phyloP scores from a whole-genome alignment of 306 rosid genomes.

The Cyclanthera cordifolia region DNA sequence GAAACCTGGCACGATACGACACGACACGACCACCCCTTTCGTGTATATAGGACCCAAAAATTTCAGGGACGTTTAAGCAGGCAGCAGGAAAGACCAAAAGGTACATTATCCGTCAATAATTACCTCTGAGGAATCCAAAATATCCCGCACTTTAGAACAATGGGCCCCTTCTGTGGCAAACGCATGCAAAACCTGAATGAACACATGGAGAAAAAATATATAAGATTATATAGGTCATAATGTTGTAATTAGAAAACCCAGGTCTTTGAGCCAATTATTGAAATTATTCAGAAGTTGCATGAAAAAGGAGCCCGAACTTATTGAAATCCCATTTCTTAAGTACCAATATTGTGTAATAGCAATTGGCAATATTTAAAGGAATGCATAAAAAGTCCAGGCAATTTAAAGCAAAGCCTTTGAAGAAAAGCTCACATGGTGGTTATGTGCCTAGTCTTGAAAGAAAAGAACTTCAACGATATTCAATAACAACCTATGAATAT shows the following conservation, averaged over 20 bases:
- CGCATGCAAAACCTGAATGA: slow-evolving; percentile 87
- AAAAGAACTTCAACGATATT: not conserved
- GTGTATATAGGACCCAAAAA: not conserved
- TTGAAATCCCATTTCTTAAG: not conserved
- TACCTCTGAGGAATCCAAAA: slow-evolving; percentile 78
- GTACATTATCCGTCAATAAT: slow-evolving; percentile 12
- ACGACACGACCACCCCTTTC: not conserved
- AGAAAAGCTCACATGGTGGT: not conserved
- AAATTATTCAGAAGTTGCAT: not conserved
- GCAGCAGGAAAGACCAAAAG: not conserved
- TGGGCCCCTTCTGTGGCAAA: slow-evolving; percentile 99
- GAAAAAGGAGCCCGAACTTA: not conserved
- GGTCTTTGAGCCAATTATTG: not conserved
- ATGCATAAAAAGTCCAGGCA: not conserved
- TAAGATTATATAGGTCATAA: not conserved
- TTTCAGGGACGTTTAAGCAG: not conserved
- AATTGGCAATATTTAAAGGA: not conserved
- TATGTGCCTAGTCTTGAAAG: not conserved
- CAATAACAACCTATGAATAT: not conserved
- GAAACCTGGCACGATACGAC: not conserved
- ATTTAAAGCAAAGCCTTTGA: not conserved
- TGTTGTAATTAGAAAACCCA: not conserved
- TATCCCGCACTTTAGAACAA: slow-evolving; percentile 87
- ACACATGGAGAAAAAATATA: not conserved
- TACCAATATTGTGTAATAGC: not conserved